Conservation (phyloP, 2,329 filamentous ascomycete genomes). For the Calonectria naviculata region DNA sequence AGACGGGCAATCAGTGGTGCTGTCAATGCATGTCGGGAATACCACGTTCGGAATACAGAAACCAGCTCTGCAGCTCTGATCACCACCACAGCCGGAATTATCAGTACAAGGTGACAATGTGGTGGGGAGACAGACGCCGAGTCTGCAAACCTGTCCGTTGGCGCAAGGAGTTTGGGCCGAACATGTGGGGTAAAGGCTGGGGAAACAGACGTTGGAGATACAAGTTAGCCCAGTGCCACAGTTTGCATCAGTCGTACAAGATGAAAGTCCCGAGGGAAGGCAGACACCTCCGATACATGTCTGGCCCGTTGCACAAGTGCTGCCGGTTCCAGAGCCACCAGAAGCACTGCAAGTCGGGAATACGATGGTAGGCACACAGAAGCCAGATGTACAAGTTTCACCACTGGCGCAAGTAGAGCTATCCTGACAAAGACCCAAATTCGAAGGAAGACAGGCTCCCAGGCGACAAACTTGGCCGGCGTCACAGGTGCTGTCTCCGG, state of each 20-base stretch:
- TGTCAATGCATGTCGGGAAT: neutral
- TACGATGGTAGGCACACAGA: neutral
- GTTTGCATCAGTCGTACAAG: neutral
- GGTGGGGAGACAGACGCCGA: neutral
- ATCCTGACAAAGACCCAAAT: neutral
- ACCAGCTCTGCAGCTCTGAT: neutral
- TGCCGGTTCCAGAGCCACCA: neutral
- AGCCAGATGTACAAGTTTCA: neutral
- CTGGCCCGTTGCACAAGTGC: neutral
- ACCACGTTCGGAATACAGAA: constrained; percentile 6
- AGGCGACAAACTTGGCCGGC: neutral
- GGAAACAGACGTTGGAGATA: neutral
- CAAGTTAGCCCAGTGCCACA: neutral
- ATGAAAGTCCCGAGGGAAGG: neutral
- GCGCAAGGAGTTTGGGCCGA: neutral
- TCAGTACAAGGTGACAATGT: neutral
- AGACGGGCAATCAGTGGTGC: neutral
- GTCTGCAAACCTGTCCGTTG: neutral
- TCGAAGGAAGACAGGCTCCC: neutral
- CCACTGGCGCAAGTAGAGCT: neutral
- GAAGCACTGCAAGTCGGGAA: neutral
- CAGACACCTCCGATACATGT: constrained; percentile 5
- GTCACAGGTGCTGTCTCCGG: neutral
- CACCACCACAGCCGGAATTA: neutral
- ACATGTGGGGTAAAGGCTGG: neutral